These are phyloP conservation scores for Nitzschia inconspicua DNA, from an alignment of 108 stramenopile species.

Conservation along the genomic window DNA sequence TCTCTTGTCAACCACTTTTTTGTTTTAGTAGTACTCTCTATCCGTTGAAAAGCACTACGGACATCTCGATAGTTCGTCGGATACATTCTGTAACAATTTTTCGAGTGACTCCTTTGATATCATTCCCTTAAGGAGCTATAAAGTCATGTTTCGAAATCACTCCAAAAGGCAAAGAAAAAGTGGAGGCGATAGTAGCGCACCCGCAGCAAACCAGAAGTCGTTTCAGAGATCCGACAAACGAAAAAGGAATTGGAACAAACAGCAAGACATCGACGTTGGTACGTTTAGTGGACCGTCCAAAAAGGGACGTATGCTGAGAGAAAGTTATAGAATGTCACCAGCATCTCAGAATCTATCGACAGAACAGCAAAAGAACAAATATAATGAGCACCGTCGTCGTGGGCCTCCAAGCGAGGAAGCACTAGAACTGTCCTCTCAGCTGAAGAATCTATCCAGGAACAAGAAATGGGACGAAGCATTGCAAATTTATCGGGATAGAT, in stretches of 20 bases:
- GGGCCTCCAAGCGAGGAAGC: conserved; percentile 45
- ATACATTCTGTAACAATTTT: not conserved
- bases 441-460: conserved; percentile 59
- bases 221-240: not conserved
- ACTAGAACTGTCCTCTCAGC: conserved; percentile 51
- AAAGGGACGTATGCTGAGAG: too few relatives aligned
- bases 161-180: too few relatives aligned
- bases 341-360: too few relatives aligned
- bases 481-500: conserved; percentile 39
- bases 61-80: too few relatives aligned
- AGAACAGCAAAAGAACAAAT: not conserved
- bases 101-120: not conserved
- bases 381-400: not conserved
- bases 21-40: too few relatives aligned
- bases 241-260: not conserved
- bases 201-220: too few relatives aligned
- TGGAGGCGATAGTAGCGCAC: too few relatives aligned
- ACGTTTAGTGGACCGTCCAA: too few relatives aligned
- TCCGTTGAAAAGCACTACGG: too few relatives aligned
- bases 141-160: not conserved
- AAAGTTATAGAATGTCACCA: too few relatives aligned
- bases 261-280: too few relatives aligned
- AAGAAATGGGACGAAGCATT: conserved; percentile 71
- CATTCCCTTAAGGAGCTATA: not conserved
- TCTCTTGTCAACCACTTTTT: too few relatives aligned